Evolutionary conservation across 352 stramenopile genomes (phyloP), one percentile per base, ranked within the genome.

Genomic region (Pythium folliculosum): DNA sequence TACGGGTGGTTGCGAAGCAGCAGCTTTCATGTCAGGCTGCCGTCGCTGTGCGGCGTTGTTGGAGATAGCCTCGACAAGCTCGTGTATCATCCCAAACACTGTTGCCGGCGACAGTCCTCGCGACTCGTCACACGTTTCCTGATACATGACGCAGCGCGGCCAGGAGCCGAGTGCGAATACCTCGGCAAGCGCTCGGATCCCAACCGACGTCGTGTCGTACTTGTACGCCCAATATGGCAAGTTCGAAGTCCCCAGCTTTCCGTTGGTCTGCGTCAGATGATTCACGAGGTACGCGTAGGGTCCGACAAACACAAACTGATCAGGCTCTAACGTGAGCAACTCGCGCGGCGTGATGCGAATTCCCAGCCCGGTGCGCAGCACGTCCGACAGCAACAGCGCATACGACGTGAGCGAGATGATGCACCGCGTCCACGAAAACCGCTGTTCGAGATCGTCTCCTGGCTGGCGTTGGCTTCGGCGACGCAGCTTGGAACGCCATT

Each of bases 191-290:
- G 63, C 60, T 13, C 71, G 68, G 59, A 75, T 59, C 1, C 37
- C 43, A 10, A 69, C 45, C 32, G 63, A 75, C 30, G 67, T 77
- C 10, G 71, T 69, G 32, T 77, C 63, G 55, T 70, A 77, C 25
- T 77, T 77, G 55, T 73, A 75, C 25, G 48, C 10, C 71, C 71
- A 77, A 27, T 51, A 73, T 4, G 5, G 44, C 1, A 47, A 8
- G 19, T n/a, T 40, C 5, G 27, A 17, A 8, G 17, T 43, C 12
- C 7, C 13, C 14, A 3, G 14, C 17, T 22, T 64, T 3, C n/a
- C 57, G 30, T 45, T 38, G 16, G 21, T 12, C 13, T 14, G 30
- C 13, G 49, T 49, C 30, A 58, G 52, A 47, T 58, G 52, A 13
- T n/a, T 32, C 21, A 64, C 47, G 6, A 45, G 48, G 43, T 71